phyloP scores from a whole-genome alignment of 164 flowering plant species.

The Warburgia ugandensis region DNA sequence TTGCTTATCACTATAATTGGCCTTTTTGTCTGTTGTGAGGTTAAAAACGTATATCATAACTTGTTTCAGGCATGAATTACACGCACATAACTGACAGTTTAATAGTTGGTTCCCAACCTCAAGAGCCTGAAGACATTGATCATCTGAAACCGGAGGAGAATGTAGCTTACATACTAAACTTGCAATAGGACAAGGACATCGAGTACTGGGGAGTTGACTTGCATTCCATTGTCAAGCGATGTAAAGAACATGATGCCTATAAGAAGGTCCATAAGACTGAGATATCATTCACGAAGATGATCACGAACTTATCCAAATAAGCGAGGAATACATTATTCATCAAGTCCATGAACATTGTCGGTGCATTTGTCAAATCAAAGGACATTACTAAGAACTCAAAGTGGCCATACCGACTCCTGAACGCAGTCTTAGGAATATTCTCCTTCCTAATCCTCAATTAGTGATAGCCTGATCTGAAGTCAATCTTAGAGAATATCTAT shows the following conservation, averaged over 20 bases:
- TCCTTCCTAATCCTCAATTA: too few relatives aligned
- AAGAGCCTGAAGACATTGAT: conserved; percentile 82
- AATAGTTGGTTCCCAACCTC: conserved; percentile 98
- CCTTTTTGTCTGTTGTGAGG: background rate
- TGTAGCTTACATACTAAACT: conserved; percentile 81
- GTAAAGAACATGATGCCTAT: conserved; percentile 58
- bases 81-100: conserved; percentile 57
- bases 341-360: too few relatives aligned
- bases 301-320: too few relatives aligned
- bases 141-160: conserved; percentile 64
- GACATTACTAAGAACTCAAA: too few relatives aligned
- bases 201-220: conserved; percentile 87
- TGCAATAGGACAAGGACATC: conserved; percentile 86
- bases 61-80: conserved; percentile 81
- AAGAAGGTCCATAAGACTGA: conserved; percentile 97
- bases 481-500: too few relatives aligned
- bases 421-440: too few relatives aligned
- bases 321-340: too few relatives aligned
- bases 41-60: background rate
- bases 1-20: too few relatives aligned
- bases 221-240: conserved; percentile 45
- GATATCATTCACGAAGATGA: background rate
- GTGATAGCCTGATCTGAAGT: too few relatives aligned
- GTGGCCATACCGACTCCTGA: too few relatives aligned
- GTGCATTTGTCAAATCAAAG: too few relatives aligned